These are phyloP conservation scores for Caloboletus firmus DNA, from an alignment of 1,284 basidiomycete genomes.

Conservation along the genomic window DNA sequence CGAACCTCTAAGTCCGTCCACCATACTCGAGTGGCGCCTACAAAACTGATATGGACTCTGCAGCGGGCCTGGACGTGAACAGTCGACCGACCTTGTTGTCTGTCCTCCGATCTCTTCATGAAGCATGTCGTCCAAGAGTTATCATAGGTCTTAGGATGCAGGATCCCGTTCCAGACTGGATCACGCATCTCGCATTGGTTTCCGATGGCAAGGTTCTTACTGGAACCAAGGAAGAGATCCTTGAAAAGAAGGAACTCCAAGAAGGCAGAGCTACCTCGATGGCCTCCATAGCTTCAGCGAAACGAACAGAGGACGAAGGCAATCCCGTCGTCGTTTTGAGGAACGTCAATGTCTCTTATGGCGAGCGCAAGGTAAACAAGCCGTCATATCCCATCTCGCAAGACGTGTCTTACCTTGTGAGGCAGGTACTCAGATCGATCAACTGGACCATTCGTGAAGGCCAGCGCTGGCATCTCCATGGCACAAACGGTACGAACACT, in stretches of 20 bases:
- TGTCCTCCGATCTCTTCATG: slow-evolving; percentile 63
- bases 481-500: slow-evolving; percentile 67
- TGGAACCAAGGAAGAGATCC: slow-evolving; percentile 46
- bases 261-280: neutral
- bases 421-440: slow-evolving; percentile 70
- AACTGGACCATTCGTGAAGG: slow-evolving; percentile 80
- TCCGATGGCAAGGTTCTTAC: slow-evolving; percentile 47
- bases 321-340: slow-evolving; percentile 47
- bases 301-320: slow-evolving; percentile 11
- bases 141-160: slow-evolving; percentile 81
- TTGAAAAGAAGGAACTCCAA: slow-evolving; percentile 21
- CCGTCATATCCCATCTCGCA: neutral
- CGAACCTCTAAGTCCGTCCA: slow-evolving; percentile 71
- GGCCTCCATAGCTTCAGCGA: neutral
- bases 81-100: slow-evolving; percentile 57
- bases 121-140: slow-evolving; percentile 52
- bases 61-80: slow-evolving; percentile 73
- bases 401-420: neutral
- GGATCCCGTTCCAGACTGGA: slow-evolving; percentile 81
- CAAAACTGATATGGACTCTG: slow-evolving; percentile 4
- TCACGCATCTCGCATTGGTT: slow-evolving; percentile 74
- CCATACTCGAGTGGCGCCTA: slow-evolving; percentile 1
- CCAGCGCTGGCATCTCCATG: slow-evolving; percentile 85
- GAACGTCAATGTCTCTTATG: slow-evolving; percentile 73
- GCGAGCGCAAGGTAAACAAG: slow-evolving; percentile 52